Evolutionary conservation across 257 asterid genomes (phyloP).

Genomic region (Rubia yunnanensis): DNA sequence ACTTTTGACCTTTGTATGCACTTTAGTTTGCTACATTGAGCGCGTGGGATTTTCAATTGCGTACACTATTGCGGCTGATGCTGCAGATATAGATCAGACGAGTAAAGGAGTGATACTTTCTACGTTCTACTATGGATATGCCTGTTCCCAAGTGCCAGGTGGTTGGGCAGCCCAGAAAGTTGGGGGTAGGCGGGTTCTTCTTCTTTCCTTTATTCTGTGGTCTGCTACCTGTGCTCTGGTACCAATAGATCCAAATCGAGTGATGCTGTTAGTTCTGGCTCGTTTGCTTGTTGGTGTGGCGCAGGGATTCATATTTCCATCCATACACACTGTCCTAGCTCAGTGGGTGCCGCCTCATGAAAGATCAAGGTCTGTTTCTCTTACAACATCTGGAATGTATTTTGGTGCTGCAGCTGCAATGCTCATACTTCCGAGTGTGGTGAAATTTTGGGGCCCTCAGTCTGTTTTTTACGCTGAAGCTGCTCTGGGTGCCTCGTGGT

Average conservation of each 20-base stretch:
- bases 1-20: constrained; percentile 71
- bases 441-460: constrained; percentile 63
- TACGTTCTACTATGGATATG: constrained; percentile 82
- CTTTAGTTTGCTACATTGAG: constrained; percentile 84
- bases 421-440: constrained; percentile 72
- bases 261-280: constrained; percentile 51
- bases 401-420: constrained; percentile 84
- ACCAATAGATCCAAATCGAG: constrained; percentile 67
- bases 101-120: constrained; percentile 88
- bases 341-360: constrained; percentile 98
- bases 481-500: constrained; percentile 70
- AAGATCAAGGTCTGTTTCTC: constrained; percentile 79
- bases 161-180: constrained; percentile 96
- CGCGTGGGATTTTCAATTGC: constrained; percentile 94
- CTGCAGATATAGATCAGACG: constrained; percentile 61
- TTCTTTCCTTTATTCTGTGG: constrained; percentile 73
- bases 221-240: constrained; percentile 76
- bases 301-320: constrained; percentile 91
- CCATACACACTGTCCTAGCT: constrained; percentile 90
- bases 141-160: constrained; percentile 91
- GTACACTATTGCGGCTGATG: constrained; percentile 90
- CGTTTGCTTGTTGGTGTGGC: constrained; percentile 94
- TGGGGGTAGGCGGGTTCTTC: constrained; percentile 81
- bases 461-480: constrained; percentile 82
- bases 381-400: constrained; percentile 91